Base-by-base conservation (phyloP, 768 basidiomycete species). In the Agrocybe pediades region DNA sequence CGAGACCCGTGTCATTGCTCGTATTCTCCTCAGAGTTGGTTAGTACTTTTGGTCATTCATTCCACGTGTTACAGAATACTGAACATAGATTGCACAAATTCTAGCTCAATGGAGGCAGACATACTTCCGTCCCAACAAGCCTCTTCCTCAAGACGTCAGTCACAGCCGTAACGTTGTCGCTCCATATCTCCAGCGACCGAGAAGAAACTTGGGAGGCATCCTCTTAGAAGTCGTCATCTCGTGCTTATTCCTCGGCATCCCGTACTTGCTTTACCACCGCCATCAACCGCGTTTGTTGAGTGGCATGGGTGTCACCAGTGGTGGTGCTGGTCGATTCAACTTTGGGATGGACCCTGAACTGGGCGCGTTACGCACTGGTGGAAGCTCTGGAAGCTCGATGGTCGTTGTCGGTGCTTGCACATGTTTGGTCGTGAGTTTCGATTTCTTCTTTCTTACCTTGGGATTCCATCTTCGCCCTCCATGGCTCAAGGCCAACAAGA, bases 211-310 rank as follows among this genome's bases (percentile, higher is more conserved):
- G 63, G 52, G 73, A 24, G 82, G 86, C 36, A 75, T 74, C 3
- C 55, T 84, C 26, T 51, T 82, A 46, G 86, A 89, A 64, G 66
- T 90, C 62, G 25, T 89, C 40, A 67, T 87, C 51, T 82, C 85
- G 0, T 72, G 80, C 57, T 57, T 93, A 20, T 89, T 88, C 63
- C 78, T 93, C 9, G 91, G 91, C 2, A 85, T 93, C 45, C 91
- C 91, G 0, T 91, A 86, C 68, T 68, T 92, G 53, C 90, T 91
- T 72, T 68, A 82, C 58, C 79, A 81, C 47, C 81, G 84, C 47
- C 62, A 77, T 9, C 71, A 75, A 40, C 68, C 33, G 5, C 33
- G 33, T 36, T n/a, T 36, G 33, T 36, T 36, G n/a, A 36, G 33
- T 36, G 33, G 33, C n/a, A 4, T 36, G 5, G 33, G 33, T 13